Evolutionary conservation across 2,329 filamentous ascomycete genomes (phyloP).

Genomic region (Coniosporium tulheliwenetii): DNA sequence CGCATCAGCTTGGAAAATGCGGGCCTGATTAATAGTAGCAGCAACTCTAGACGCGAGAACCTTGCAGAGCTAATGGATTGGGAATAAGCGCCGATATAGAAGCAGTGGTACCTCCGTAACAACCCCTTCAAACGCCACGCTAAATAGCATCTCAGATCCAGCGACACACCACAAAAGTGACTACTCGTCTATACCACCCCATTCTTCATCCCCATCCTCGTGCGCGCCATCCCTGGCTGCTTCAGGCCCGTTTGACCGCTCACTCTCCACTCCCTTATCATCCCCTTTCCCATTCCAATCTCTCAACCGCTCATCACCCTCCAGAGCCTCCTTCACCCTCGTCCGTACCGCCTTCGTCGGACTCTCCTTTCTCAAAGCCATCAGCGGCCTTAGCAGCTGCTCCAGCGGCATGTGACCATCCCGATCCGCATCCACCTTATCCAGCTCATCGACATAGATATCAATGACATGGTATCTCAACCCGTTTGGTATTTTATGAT

Average conservation of each 20-base stretch:
- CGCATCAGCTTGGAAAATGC: too few species aligned
- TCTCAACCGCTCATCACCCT: conserved; percentile 53
- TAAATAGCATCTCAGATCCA: too few species aligned
- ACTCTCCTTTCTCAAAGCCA: conserved; percentile 38
- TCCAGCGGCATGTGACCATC: conserved; percentile 25
- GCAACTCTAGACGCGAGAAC: too few species aligned
- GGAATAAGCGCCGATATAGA: too few species aligned
- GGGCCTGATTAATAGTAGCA: too few species aligned
- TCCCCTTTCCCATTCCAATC: conserved; percentile 35
- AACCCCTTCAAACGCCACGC: too few species aligned
- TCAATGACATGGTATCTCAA: conserved; percentile 77
- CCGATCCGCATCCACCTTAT: conserved; percentile 44
- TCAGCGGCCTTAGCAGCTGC: conserved; percentile 38
- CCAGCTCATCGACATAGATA: conserved; percentile 81
- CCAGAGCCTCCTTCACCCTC: conserved; percentile 53
- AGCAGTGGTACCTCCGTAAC: too few species aligned
- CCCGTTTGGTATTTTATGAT: conserved; percentile 59
- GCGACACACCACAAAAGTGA: too few species aligned
- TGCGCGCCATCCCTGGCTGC: conserved; percentile 34
- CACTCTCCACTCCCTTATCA: conserved; percentile 19
- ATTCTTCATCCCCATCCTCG: conserved; percentile 37
- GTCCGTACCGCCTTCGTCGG: conserved; percentile 57
- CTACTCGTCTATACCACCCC: conserved; percentile 54
- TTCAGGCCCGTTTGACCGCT: conserved; percentile 16
- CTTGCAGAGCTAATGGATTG: too few species aligned